Conservation (phyloP, 2,329 filamentous ascomycete genomes). For the Calonectria honghensis region DNA sequence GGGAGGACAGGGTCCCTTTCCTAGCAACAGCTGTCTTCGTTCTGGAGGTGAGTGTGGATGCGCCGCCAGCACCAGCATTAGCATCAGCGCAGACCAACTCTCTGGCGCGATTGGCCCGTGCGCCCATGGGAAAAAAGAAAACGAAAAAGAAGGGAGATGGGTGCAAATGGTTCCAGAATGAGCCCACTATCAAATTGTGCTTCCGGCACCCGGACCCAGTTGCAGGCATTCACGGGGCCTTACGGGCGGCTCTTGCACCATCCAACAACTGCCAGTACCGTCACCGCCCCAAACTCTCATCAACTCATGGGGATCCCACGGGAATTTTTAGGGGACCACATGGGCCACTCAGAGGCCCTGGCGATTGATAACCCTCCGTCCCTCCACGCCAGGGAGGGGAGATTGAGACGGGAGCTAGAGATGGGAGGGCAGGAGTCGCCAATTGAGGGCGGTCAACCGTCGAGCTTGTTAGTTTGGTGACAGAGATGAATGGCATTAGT, state of each 20-base stretch:
- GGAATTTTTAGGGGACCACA: constrained; percentile 52
- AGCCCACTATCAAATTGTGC: constrained; percentile 57
- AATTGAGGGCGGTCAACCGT: constrained; percentile 38
- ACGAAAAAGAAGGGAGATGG: constrained; percentile 44
- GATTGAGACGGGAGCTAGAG: constrained; percentile 25
- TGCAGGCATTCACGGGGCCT: constrained; percentile 40
- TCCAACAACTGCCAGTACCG: constrained; percentile 30
- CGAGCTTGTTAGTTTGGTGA: not conserved
- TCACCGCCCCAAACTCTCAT: constrained; percentile 38
- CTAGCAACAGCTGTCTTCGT: constrained; percentile 21
- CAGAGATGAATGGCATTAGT: not conserved
- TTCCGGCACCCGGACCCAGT: constrained; percentile 59
- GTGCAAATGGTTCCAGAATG: constrained; percentile 58
- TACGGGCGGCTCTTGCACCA: constrained; percentile 34
- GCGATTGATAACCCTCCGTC: constrained; percentile 35
- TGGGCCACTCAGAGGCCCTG: constrained; percentile 47
- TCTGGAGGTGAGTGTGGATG: constrained; percentile 10
- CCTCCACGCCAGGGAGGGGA: constrained; percentile 26
- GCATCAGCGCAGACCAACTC: constrained; percentile 15
- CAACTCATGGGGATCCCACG: constrained; percentile 46
- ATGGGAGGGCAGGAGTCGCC: constrained; percentile 25
- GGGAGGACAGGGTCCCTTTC: constrained; percentile 26
- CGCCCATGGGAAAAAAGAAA: constrained; percentile 37
- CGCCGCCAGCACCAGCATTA: constrained; percentile 1
- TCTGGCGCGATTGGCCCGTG: constrained; percentile 37